Conservation (phyloP, 345 rosid genomes). For the Eucalyptus leucophloia region DNA sequence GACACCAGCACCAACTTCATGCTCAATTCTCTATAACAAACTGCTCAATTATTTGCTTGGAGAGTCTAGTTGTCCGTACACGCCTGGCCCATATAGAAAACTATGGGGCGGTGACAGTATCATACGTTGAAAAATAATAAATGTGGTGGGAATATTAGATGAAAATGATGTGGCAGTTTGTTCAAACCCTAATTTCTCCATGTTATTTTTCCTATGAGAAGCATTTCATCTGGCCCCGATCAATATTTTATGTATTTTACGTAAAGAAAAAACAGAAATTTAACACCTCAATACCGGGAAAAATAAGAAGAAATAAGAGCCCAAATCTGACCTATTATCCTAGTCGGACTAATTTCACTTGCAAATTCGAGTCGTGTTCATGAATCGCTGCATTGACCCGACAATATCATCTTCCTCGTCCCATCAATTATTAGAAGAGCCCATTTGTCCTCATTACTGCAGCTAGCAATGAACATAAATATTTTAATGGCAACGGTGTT, state of each 20-base stretch:
- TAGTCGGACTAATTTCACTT: neutral
- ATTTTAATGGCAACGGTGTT: neutral
- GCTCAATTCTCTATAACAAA: neutral
- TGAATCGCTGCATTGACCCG: neutral
- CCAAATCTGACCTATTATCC: neutral
- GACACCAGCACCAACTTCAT: neutral
- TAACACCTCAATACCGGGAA: neutral
- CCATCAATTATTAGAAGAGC: neutral
- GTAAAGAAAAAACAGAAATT: neutral
- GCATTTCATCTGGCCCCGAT: neutral
- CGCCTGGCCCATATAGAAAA: neutral
- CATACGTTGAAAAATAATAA: neutral
- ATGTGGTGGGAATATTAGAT: neutral
- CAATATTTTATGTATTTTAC: neutral
- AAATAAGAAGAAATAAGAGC: neutral
- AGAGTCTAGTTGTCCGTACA: neutral
- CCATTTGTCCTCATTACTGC: neutral
- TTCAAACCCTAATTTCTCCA: neutral
- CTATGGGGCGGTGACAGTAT: neutral
- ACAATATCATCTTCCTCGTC: neutral
- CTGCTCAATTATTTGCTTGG: neutral
- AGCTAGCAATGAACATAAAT: neutral
- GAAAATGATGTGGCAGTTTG: neutral
- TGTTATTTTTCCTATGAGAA: neutral
- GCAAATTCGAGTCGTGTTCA: neutral